phyloP scores from a whole-genome alignment of 164 flowering plant genomes.

The Macadamia integrifolia region DNA sequence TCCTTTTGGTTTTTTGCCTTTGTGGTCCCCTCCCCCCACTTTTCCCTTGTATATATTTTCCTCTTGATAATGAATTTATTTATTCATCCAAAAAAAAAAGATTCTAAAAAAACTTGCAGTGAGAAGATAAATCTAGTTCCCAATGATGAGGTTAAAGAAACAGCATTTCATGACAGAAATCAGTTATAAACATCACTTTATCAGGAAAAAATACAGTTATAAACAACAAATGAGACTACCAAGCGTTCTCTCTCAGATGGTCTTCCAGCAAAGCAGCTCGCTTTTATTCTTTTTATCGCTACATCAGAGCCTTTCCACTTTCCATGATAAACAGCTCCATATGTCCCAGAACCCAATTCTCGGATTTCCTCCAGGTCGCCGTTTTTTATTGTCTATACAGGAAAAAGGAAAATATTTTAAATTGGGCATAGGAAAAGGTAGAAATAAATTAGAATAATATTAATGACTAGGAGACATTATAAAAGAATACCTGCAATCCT shows the following conservation, averaged over 20 bases:
- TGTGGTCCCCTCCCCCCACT: too few species aligned
- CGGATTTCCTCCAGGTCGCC: constrained; percentile 94
- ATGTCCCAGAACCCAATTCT: constrained; percentile 91
- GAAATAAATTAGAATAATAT: not conserved
- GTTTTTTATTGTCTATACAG: constrained; percentile 74
- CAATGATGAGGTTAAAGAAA: too few species aligned
- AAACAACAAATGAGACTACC: constrained; percentile 38
- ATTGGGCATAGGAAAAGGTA: not conserved
- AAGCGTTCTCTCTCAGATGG: constrained; percentile 96
- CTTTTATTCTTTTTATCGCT: constrained; percentile 93
- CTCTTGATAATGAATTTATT: too few species aligned
- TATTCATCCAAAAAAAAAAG: too few species aligned
- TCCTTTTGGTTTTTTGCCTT: too few species aligned
- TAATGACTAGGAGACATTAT: not conserved
- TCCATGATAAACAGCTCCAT: constrained; percentile 95
- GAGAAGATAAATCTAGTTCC: too few species aligned
- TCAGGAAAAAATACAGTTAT: not conserved
- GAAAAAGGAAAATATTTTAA: not conserved
- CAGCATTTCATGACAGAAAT: too few species aligned
- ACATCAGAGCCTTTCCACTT: constrained; percentile 99
- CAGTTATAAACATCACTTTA: not conserved
- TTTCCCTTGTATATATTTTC: too few species aligned
- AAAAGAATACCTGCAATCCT: constrained; percentile 75
- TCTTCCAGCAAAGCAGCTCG: constrained; percentile 95
- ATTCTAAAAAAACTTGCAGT: too few species aligned